phyloP scores from a whole-genome alignment of 2,329 filamentous ascomycete genomes.

The Xylariaceae sp. region DNA sequence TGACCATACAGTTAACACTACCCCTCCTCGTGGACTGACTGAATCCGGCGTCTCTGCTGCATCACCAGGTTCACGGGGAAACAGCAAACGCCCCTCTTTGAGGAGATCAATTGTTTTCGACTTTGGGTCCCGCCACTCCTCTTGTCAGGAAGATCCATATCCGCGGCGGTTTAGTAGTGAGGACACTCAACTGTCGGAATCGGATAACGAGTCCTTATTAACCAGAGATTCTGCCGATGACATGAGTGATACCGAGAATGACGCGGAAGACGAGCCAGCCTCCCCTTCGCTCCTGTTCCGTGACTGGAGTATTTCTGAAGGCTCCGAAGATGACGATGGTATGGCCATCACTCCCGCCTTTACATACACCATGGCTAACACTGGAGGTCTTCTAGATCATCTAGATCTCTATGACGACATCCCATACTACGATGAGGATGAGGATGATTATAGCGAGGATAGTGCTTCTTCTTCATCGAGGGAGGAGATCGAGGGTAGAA shows the following conservation, averaged over 20 bases:
- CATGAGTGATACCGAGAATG: conserved; percentile 1
- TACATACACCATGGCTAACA: background rate
- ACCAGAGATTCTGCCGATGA: conserved; percentile 9
- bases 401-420: conserved; percentile 1
- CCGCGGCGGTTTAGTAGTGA: conserved; percentile 8
- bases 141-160: background rate
- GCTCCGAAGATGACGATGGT: conserved; percentile 20
- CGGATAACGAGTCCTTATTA: conserved; percentile 9
- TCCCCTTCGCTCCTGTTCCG: background rate
- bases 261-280: conserved; percentile 5
- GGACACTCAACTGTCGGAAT: conserved; percentile 11
- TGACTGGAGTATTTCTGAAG: conserved; percentile 3
- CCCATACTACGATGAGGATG: conserved; percentile 13
- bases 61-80: background rate
- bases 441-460: background rate
- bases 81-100: background rate
- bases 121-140: background rate
- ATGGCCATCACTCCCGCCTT: background rate
- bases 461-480: conserved; percentile 8
- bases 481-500: conserved; percentile 3
- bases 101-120: background rate
- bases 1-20: background rate
- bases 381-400: background rate
- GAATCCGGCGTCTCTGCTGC: background rate
- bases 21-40: background rate